Evolutionary conservation across 2,329 filamentous ascomycete genomes (phyloP).

Genomic region (Dactylonectria estremocensis): DNA sequence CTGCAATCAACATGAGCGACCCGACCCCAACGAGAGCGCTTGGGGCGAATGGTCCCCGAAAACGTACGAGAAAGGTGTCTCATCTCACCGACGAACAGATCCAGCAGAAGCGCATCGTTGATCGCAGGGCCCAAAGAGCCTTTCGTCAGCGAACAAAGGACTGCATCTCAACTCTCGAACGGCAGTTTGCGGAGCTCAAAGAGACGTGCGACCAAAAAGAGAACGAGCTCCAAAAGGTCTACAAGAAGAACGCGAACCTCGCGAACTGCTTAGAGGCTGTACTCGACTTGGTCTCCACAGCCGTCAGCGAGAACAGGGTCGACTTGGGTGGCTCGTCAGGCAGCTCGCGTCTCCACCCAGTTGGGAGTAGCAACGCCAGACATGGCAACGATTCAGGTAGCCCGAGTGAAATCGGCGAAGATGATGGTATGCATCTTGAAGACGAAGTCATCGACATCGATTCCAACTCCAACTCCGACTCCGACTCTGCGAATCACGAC

Average conservation of each 20-base stretch:
- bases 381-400: no score
- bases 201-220: constrained; percentile 21
- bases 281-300: background rate
- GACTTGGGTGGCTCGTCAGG: no score
- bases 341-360: no score
- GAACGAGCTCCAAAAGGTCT: background rate
- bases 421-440: no score
- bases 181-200: constrained; percentile 3
- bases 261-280: background rate
- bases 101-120: constrained; percentile 15
- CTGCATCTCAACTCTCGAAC: constrained; percentile 5
- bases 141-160: constrained; percentile 17
- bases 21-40: no score
- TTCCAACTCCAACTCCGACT: no score
- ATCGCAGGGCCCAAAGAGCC: constrained; percentile 6
- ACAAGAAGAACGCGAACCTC: background rate
- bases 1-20: no score
- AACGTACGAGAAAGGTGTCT: background rate
- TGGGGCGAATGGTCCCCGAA: background rate
- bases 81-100: constrained; percentile 15
- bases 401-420: no score
- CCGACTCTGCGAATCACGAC: no score
- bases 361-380: no score
- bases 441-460: no score
- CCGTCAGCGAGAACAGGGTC: background rate